Conservation (phyloP, 2,329 filamentous ascomycete genomes). For the Hymenoscyphus infarciens region DNA sequence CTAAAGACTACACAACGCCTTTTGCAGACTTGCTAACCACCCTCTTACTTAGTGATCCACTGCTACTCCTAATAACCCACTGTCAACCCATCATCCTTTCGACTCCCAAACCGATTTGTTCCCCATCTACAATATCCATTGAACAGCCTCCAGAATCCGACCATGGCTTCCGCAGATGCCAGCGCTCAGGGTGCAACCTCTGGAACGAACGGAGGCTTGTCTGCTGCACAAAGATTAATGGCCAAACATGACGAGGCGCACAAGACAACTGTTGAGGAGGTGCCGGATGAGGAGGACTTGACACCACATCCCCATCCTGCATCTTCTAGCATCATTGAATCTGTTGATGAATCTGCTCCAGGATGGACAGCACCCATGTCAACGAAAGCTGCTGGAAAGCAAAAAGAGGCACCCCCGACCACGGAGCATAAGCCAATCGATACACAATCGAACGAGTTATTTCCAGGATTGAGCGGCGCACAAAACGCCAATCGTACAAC, state of each 20-base stretch:
- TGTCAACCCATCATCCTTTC: background rate
- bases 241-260: constrained; percentile 55
- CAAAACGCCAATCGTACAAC: constrained; percentile 54
- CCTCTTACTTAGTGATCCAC: background rate
- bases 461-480: constrained; percentile 80
- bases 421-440: constrained; percentile 54
- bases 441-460: constrained; percentile 83
- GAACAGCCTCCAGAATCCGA: constrained; percentile 11
- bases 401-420: constrained; percentile 51
- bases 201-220: constrained; percentile 25
- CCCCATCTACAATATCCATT: constrained; percentile 10
- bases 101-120: background rate
- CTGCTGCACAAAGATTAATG: constrained; percentile 53
- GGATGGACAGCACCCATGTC: constrained; percentile 50
- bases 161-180: constrained; percentile 30
- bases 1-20: background rate
- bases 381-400: constrained; percentile 65
- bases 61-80: background rate
- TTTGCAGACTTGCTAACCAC: background rate
- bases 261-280: constrained; percentile 75
- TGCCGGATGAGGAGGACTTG: constrained; percentile 75
- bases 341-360: constrained; percentile 40
- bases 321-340: constrained; percentile 36
- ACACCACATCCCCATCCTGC: constrained; percentile 51
- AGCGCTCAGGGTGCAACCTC: constrained; percentile 10